Evolutionary conservation across 805 yeast genomes (phyloP), one percentile per base, ranked within the genome.

Genomic region (Candida ascalaphidarum): DNA sequence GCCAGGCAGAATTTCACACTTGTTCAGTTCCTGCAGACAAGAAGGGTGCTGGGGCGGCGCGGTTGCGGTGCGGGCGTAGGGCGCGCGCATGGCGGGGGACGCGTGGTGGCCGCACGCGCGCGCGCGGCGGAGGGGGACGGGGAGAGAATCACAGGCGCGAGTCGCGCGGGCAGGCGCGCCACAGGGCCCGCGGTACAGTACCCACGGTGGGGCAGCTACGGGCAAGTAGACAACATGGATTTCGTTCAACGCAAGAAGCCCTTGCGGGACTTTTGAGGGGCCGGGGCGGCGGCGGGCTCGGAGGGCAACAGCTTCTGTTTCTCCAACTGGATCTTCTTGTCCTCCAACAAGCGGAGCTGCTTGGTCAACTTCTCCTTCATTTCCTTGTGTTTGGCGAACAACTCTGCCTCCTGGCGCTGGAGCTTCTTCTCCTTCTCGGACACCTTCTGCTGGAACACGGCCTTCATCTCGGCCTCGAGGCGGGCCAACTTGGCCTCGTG

Each of bases 381-480:
- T 58, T 92, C 97, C 59, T 85, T 84, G 60, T 92, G 98, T 57
- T 94, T 80, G 22, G 92, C 74, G 55, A 89, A 89, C 50, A 92
- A 72, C 58, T 92, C 99, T 33, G 94, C 92, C 65, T 92, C 98
- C 26, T 95, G 84, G 61, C 84, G 83, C 64, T 88, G 95, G 51
- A 92, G 73, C 65, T 89, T 89, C 71, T 86, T 84, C 60, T 92
- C 99, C 76, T 92, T 94, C 61, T 88, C 96, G 34, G 81, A 66
- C 18, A 92, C 98, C 65, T 92, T 92, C 50, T 83, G 92, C 62
- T 88, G 95, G 76, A 92, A 92, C 31, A 92, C 95, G 16, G 78
- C 69, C 64, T 89, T 88, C 96, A 92, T 86, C 61, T 92, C 97
- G 22, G 85, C 74, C 64, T 92, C 97, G 80, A 92, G 74, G 65